A percentile compares a stretch with the other conserved stretches of the same genome.
Conservation (phyloP, 2,329 filamentous ascomycete genomes). For the Penicillium sp. region DNA sequence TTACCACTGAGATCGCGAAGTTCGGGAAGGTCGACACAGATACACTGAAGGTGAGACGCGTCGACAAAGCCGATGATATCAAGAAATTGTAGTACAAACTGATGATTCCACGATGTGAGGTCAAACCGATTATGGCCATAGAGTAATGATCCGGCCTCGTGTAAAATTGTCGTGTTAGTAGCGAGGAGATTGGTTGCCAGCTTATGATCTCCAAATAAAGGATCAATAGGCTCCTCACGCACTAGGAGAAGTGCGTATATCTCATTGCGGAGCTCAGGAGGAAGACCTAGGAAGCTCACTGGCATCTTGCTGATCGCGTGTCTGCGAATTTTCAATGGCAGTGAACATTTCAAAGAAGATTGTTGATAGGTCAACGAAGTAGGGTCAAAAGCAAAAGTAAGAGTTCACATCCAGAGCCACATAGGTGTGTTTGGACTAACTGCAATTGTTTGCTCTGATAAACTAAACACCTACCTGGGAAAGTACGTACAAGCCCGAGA, state of each 20-base stretch:
- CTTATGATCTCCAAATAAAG: not conserved
- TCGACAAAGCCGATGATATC: not conserved
- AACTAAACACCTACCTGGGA: too few relatives aligned
- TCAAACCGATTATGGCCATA: constrained; percentile 6
- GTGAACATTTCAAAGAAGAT: too few relatives aligned
- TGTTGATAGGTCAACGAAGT: too few relatives aligned
- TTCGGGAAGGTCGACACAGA: constrained; percentile 2
- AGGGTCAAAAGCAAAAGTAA: too few relatives aligned
- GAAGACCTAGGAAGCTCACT: constrained; percentile 1
- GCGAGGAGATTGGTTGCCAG: not conserved
- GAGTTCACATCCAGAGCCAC: too few relatives aligned
- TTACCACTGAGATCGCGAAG: not conserved
- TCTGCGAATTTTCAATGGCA: not conserved
- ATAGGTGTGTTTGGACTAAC: too few relatives aligned
- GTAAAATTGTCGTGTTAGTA: not conserved
- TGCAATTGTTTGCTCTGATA: too few relatives aligned
- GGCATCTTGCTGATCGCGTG: not conserved
- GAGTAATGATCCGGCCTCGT: constrained; percentile 2
- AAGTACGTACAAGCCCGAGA: too few relatives aligned
- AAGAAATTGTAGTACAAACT: not conserved
- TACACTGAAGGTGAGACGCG: not conserved
- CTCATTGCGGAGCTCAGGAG: constrained; percentile 5
- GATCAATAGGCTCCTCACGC: not conserved
- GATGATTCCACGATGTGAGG: not conserved
- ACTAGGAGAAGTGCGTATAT: constrained; percentile 6